Conservation (phyloP, 306 rosid genomes). For the Cucurbita argyrosperma region DNA sequence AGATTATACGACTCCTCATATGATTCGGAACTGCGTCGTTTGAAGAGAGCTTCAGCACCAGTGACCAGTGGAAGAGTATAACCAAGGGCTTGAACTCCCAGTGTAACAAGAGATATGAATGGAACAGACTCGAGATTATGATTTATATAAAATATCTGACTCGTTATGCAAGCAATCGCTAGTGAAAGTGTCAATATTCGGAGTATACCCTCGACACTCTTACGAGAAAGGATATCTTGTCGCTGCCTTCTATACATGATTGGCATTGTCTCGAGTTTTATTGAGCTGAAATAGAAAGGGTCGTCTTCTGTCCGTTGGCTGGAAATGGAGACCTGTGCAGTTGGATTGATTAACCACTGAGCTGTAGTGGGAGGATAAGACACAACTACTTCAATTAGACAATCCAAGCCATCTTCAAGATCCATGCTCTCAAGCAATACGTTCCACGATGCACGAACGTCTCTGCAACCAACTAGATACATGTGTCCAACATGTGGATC, state of each 20-base stretch:
- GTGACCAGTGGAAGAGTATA: constrained; percentile 75
- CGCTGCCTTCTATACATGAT: constrained; percentile 62
- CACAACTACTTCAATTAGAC: constrained; percentile 57
- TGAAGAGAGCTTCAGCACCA: constrained; percentile 74
- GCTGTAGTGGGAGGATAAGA: constrained; percentile 74
- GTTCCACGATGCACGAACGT: constrained; percentile 65
- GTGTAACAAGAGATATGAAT: constrained; percentile 55
- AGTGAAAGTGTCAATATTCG: constrained; percentile 68
- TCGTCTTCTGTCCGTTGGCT: constrained; percentile 67
- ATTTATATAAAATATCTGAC: constrained; percentile 61
- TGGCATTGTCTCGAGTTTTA: constrained; percentile 52
- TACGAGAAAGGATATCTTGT: constrained; percentile 61
- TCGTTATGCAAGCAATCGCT: constrained; percentile 48
- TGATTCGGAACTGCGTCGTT: constrained; percentile 37
- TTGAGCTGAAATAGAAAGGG: constrained; percentile 34
- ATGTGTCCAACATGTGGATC: constrained; percentile 67
- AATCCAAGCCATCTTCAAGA: constrained; percentile 78
- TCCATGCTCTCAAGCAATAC: constrained; percentile 47
- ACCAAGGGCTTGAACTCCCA: constrained; percentile 74
- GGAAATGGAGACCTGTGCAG: constrained; percentile 45
- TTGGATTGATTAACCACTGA: constrained; percentile 67
- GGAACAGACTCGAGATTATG: constrained; percentile 48
- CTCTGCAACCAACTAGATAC: constrained; percentile 88
- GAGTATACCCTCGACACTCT: constrained; percentile 63
- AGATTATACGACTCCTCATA: constrained; percentile 29